Conservation (phyloP, 1,284 basidiomycete species). For the Sphaerobolus stellatus region DNA sequence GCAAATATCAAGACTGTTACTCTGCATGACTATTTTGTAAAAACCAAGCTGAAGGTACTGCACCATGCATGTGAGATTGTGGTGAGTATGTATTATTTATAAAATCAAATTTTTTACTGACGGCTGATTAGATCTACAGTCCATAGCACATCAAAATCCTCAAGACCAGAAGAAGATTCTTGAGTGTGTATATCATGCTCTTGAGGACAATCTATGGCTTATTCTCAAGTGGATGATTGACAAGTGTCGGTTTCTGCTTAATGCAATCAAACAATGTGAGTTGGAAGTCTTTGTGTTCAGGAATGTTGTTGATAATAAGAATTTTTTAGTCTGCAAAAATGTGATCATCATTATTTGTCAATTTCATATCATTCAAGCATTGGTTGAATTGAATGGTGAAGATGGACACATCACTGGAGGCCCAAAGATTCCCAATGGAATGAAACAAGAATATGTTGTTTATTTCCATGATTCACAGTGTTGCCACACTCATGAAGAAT, state of each 20-base stretch:
- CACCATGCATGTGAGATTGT: background rate
- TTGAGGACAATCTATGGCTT: background rate
- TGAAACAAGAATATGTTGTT: too few species aligned
- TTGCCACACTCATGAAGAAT: too few species aligned
- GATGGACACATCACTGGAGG: too few species aligned
- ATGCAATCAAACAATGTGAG: background rate
- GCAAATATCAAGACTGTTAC: slow-evolving; percentile 1
- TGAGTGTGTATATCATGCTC: background rate
- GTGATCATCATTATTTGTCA: too few species aligned
- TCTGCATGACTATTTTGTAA: background rate
- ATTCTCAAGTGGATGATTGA: slow-evolving; percentile 1
- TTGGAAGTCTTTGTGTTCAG: too few species aligned
- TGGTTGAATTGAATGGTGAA: too few species aligned
- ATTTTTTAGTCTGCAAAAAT: too few species aligned
- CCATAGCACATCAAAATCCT: background rate
- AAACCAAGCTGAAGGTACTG: background rate
- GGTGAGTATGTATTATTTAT: background rate
- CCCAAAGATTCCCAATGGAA: too few species aligned
- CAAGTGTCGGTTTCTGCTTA: background rate
- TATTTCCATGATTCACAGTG: too few species aligned
- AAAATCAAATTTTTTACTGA: background rate
- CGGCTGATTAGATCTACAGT: background rate
- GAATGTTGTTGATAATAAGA: too few species aligned
- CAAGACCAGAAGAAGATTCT: background rate
- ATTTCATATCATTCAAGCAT: too few species aligned